Percentiles rank a stretch among this genome's conserved stretches.
Evolutionary conservation across 352 stramenopile species (phyloP).

Genomic region (Halophytophthora polymorphica): DNA sequence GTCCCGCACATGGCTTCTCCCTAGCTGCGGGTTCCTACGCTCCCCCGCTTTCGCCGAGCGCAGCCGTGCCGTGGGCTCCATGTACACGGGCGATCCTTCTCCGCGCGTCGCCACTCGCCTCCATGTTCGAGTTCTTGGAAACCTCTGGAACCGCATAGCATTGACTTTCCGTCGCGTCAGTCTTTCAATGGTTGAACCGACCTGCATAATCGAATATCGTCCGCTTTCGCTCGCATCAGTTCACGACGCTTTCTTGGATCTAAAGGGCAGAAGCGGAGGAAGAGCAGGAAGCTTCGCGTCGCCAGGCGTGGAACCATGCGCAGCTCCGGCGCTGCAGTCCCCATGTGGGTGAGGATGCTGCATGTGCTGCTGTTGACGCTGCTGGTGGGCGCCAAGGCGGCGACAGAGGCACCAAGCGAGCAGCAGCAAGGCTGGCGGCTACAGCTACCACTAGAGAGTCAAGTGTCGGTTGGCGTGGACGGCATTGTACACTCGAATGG

Average conservation of each 20-base stretch:
- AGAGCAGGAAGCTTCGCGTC: no score
- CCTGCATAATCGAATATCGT: not conserved
- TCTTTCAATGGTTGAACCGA: no score
- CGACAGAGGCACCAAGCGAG: conserved; percentile 5
- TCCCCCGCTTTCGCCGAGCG: no score
- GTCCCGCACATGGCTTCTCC: no score
- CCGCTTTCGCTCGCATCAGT: not conserved
- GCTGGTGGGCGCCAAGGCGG: not conserved
- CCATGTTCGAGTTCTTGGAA: no score
- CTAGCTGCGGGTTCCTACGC: no score
- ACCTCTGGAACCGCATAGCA: no score
- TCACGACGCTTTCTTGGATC: conserved; percentile 7
- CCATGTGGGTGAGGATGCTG: conserved; percentile 9
- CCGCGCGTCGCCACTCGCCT: no score
- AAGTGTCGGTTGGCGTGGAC: conserved; percentile 15
- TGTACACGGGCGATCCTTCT: no score
- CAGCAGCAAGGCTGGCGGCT: conserved; percentile 6
- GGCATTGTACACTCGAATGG: conserved; percentile 21
- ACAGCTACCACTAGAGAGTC: conserved; percentile 14
- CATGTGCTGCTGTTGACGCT: conserved; percentile 15
- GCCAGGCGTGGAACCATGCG: conserved; percentile 8
- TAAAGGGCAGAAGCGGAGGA: not conserved
- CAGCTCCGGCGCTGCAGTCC: conserved; percentile 10
- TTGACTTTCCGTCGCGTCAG: no score
- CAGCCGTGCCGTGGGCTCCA: no score